These are phyloP conservation scores for Boechera stricta DNA, from an alignment of 345 rosid genomes.

Conservation along the genomic window DNA sequence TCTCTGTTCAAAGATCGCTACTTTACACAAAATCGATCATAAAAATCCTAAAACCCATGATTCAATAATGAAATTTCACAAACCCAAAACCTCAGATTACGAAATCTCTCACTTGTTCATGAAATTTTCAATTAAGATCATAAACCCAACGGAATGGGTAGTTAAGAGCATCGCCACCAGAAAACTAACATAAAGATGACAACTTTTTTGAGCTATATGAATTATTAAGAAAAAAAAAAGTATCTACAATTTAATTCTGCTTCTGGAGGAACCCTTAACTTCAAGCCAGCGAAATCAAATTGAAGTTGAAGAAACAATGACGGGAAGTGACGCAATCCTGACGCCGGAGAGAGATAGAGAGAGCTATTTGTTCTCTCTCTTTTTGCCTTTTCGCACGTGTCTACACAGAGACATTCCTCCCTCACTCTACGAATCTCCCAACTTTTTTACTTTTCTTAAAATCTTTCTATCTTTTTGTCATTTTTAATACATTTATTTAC, in stretches of 20 bases:
- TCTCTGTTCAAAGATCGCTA: not conserved
- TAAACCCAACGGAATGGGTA: conserved; percentile 7
- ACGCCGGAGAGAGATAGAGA: conserved; percentile 19
- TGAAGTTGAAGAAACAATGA: conserved; percentile 24
- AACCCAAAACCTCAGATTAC: conserved; percentile 16
- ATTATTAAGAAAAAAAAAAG: not conserved
- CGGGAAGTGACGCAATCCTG: conserved; percentile 31
- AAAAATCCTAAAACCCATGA: conserved; percentile 13
- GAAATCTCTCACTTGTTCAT: not conserved
- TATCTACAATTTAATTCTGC: not conserved
- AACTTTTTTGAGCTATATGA: not conserved
- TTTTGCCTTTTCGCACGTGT: conserved; percentile 30
- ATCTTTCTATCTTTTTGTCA: too few relatives aligned
- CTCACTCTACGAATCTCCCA: conserved; percentile 6
- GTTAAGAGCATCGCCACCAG: conserved; percentile 27
- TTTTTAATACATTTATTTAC: not conserved
- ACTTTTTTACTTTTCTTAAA: not conserved
- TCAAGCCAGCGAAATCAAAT: conserved; percentile 40
- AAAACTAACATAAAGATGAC: conserved; percentile 8
- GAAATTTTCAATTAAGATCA: not conserved
- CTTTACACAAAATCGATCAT: conserved; percentile 19
- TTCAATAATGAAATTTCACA: not conserved
- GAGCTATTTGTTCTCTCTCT: not conserved
- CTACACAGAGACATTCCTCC: conserved; percentile 24
- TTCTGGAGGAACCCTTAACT: conserved; percentile 29